These are phyloP conservation scores for Mediolabrus comicus DNA, from an alignment of 108 stramenopile genomes.

Conservation along the genomic window DNA sequence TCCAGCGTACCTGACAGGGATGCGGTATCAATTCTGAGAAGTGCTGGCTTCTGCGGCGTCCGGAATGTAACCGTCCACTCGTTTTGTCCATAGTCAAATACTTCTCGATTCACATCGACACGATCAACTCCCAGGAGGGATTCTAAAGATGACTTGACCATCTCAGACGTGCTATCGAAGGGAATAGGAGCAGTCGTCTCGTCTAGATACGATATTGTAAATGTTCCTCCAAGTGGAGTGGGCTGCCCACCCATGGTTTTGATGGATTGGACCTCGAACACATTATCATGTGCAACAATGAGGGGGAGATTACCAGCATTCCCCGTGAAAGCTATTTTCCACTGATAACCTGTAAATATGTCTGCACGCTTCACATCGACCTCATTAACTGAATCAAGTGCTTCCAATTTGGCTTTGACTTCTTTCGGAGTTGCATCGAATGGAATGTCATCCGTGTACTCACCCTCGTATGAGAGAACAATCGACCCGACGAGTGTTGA, in stretches of 20 bases:
- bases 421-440: slow-evolving; percentile 65
- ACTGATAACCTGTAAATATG: slow-evolving; percentile 59
- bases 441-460: slow-evolving; percentile 55
- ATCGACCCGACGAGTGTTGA: slow-evolving; percentile 67
- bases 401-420: slow-evolving; percentile 60
- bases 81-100: slow-evolving; percentile 42
- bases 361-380: slow-evolving; percentile 50
- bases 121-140: slow-evolving; percentile 47
- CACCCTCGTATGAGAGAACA: slow-evolving; percentile 64
- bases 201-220: slow-evolving; percentile 54
- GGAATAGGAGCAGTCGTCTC: slow-evolving; percentile 47
- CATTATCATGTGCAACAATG: slow-evolving; percentile 47
- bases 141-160: slow-evolving; percentile 67
- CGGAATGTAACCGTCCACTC: slow-evolving; percentile 79
- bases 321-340: slow-evolving; percentile 77
- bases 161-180: slow-evolving; percentile 63
- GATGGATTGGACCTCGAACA: slow-evolving; percentile 62
- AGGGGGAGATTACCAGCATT: slow-evolving; percentile 70
- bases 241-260: slow-evolving; percentile 68
- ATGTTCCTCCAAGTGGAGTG: slow-evolving; percentile 75
- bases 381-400: slow-evolving; percentile 40
- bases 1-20: slow-evolving; percentile 62
- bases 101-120: slow-evolving; percentile 56
- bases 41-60: slow-evolving; percentile 47
- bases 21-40: slow-evolving; percentile 28